A percentile compares a stretch with the other conserved stretches of the same genome.
These are phyloP conservation scores for Starmerella stellata DNA, from an alignment of 805 yeast species.

Conservation along the genomic window DNA sequence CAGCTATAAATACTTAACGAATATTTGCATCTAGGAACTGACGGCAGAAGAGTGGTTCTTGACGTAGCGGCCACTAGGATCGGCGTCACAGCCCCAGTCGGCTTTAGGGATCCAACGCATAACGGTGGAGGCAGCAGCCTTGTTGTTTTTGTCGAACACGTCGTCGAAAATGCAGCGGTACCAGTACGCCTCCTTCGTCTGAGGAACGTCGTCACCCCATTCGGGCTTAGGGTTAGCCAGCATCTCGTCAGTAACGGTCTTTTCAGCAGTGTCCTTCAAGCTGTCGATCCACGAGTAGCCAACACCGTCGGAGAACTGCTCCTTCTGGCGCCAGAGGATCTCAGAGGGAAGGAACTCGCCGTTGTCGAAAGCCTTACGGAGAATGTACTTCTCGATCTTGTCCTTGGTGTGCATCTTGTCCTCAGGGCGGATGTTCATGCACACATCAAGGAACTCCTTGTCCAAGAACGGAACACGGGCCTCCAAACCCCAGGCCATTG, in stretches of 20 bases:
- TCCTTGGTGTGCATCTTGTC: constrained; percentile 76
- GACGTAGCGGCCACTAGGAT: constrained; percentile 95
- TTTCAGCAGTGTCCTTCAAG: constrained; percentile 86
- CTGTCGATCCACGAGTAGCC: constrained; percentile 99
- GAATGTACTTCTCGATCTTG: constrained; percentile 75
- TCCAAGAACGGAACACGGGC: constrained; percentile 99
- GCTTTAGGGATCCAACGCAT: constrained; percentile 99
- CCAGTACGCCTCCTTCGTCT: constrained; percentile 98
- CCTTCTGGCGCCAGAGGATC: constrained; percentile 98
- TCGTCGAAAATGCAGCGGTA: constrained; percentile 94
- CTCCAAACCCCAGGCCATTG: constrained; percentile 99
- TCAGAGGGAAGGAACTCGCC: constrained; percentile 86
- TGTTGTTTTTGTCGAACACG: constrained; percentile 64
- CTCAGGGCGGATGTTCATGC: constrained; percentile 87
- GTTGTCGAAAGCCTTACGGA: constrained; percentile 96
- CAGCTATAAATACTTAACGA: no score
- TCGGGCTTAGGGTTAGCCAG: constrained; percentile 78
- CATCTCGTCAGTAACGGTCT: constrained; percentile 72
- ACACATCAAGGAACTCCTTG: constrained; percentile 71
- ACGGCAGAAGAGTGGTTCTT: constrained; percentile 67
- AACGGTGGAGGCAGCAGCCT: constrained; percentile 88
- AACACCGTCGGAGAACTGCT: constrained; percentile 98
- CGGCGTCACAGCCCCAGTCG: constrained; percentile 99
- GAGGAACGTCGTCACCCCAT: constrained; percentile 91
- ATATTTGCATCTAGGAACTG: no score